phyloP scores from a whole-genome alignment of 129 eudicot genomes.

The Chrysanthemum lavandulifolium region DNA sequence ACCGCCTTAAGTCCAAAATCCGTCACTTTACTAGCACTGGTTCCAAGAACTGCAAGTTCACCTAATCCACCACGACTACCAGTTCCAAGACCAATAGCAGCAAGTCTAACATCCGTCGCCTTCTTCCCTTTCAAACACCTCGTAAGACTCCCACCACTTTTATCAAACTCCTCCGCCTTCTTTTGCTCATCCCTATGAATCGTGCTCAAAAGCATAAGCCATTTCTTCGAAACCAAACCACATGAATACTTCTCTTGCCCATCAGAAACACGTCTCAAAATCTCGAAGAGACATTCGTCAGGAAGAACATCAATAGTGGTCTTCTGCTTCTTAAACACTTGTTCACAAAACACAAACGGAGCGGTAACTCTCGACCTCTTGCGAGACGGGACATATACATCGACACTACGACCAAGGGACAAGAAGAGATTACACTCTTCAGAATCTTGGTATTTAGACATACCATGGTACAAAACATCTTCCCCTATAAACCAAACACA shows the following conservation, averaged over 20 bases:
- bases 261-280: constrained; percentile 58
- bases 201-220: constrained; percentile 73
- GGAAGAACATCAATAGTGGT: constrained; percentile 69
- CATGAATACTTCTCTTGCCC: constrained; percentile 63
- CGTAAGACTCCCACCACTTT: constrained; percentile 49
- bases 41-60: constrained; percentile 68
- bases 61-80: constrained; percentile 72
- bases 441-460: constrained; percentile 56
- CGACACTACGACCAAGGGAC: constrained; percentile 52
- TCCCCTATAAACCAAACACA: constrained; percentile 43
- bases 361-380: constrained; percentile 66
- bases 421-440: constrained; percentile 53
- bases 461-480: constrained; percentile 55
- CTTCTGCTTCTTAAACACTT: constrained; percentile 26
- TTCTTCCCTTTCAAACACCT: constrained; percentile 76
- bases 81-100: constrained; percentile 77
- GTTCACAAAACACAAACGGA: constrained; percentile 49
- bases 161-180: constrained; percentile 28
- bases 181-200: constrained; percentile 44
- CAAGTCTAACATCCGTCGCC: constrained; percentile 83
- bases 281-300: constrained; percentile 76
- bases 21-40: constrained; percentile 54
- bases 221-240: constrained; percentile 75
- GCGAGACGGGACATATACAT: constrained; percentile 49
- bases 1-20: constrained; percentile 66